Evolutionary conservation across 345 rosid genomes (phyloP), one percentile per base, ranked within the genome.

Genomic region (Brassica cretica): DNA sequence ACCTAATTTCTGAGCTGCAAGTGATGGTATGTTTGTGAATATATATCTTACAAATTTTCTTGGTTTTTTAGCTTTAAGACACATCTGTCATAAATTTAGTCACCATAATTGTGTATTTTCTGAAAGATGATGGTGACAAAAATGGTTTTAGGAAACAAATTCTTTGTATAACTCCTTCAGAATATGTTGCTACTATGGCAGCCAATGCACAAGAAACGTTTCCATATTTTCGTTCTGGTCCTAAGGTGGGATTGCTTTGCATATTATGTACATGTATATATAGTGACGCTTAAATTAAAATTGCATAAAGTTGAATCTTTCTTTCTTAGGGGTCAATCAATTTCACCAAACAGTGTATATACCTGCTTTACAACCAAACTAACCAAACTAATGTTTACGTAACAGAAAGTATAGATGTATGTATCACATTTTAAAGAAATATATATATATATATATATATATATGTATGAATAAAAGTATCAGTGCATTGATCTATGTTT

Each of bases 1-100:
- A 69, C 98, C 94, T 74, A 97, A 89, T 85, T 88, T 94, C 66
- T 97, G 98, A 80, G 96, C 97, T 30, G 94, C 97, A 68, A 95
- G 99, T 83, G 97, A 92, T 81, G 98, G 96, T 91, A 87, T 66
- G 84, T 76, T 70, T 11, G 73, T 61, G 65, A 61, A 60, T 21
- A 69, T 0, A 74, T 66, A 30, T 53, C 39, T 30, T 70, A 27
- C 70, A 72, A n/a, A 21, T 66, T 39, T 39, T 75, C n/a, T 64
- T 30, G 9, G 8, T 55, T 33, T 32, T 73, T 25, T 63, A 39
- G 46, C 46, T 19, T 37, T 8, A 8, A 37, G 3, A 39, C 12
- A 39, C 46, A 39, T 39, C 11, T 39, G 46, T 39, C 46, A 39
- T 39, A 39, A 39, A 8, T 39, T 39, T 51, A 68, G 62, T 74